These are phyloP conservation scores for Kodamaea restingae DNA, from an alignment of 805 yeast species.

Conservation along the genomic window DNA sequence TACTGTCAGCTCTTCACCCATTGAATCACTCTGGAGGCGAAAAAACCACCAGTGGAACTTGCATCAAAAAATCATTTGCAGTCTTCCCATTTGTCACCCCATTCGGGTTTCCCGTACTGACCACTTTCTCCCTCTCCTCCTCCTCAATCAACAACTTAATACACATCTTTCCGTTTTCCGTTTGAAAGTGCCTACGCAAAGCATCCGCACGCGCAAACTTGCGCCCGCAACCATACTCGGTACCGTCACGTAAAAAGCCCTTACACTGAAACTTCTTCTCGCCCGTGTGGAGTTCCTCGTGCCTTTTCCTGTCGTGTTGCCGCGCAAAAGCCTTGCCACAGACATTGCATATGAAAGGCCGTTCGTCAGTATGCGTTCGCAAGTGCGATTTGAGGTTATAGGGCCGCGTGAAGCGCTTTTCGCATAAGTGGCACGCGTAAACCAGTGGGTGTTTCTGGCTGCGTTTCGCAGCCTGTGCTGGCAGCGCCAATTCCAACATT, in stretches of 20 bases:
- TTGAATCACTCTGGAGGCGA: constrained; percentile 31
- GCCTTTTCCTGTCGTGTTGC: constrained; percentile 44
- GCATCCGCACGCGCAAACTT: constrained; percentile 47
- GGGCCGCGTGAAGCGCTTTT: constrained; percentile 84
- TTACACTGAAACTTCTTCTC: constrained; percentile 71
- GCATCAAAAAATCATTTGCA: constrained; percentile 10
- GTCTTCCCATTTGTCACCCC: constrained; percentile 9
- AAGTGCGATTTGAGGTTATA: constrained; percentile 89
- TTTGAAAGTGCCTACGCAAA: constrained; percentile 42
- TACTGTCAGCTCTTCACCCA: too few species aligned
- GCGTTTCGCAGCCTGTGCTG: constrained; percentile 49
- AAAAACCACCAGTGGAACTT: constrained; percentile 34
- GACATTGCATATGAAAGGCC: constrained; percentile 67
- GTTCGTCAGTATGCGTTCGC: constrained; percentile 83
- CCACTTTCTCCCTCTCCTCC: constrained; percentile 29
- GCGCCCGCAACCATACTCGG: constrained; percentile 44
- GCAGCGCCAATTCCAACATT: constrained; percentile 62
- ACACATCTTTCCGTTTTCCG: constrained; percentile 45
- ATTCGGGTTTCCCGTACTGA: constrained; percentile 9
- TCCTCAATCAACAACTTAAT: constrained; percentile 39
- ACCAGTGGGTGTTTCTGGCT: constrained; percentile 69
- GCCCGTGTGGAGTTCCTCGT: constrained; percentile 62
- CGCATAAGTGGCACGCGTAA: constrained; percentile 79
- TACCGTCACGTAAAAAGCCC: constrained; percentile 46
- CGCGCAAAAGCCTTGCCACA: constrained; percentile 74